Evolutionary conservation across 768 basidiomycete species (phyloP), one percentile per base, ranked within the genome.

Genomic region (Tulasnella sp.): DNA sequence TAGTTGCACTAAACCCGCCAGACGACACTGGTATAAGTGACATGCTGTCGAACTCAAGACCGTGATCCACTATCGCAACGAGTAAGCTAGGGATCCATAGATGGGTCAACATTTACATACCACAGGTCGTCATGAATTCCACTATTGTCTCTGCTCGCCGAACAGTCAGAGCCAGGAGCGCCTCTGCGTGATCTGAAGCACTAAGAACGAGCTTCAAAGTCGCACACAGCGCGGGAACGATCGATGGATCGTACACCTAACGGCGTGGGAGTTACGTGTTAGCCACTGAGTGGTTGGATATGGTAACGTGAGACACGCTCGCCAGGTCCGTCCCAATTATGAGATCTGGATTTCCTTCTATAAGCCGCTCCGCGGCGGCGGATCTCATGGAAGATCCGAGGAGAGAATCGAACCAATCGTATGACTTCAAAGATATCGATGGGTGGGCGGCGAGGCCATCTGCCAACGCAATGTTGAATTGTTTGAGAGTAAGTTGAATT

Each of bases 321-420:
- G 78, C 79, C 49, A 88, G 74, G 67, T 91, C 88, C 43, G 88
- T 83, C 7, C 88, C 87, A 0, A 91, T 66, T 38, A 90, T 73
- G 7, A 88, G 56, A 51, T 86, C 81, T 1, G 79, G 73, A 4
- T 74, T 67, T 13, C 78, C 72, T 21, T 76, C 70, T 23, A 68
- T 59, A 3, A 88, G 64, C 2, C 78, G 65, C 5, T 64, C 61
- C 3, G 73, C 73, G 61, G 15, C 51, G 30, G 19, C 58, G 13
- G 56, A 58, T 15, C 48, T 43, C 50, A 62, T 51, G 8, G 60
- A 51, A 24, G 45, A 23, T 23, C 68, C 64, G 32, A 76, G 73
- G n/a, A 80, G 64, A 3, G 85, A 78, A 60, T 80, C 76, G 9
- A 74, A 73, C 88, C 88, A 90, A 67, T 89, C 84, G 17, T 88